Evolutionary conservation across 164 flowering plant genomes (phyloP), one percentile per base, ranked within the genome.

Genomic region (Litsea cubeba): DNA sequence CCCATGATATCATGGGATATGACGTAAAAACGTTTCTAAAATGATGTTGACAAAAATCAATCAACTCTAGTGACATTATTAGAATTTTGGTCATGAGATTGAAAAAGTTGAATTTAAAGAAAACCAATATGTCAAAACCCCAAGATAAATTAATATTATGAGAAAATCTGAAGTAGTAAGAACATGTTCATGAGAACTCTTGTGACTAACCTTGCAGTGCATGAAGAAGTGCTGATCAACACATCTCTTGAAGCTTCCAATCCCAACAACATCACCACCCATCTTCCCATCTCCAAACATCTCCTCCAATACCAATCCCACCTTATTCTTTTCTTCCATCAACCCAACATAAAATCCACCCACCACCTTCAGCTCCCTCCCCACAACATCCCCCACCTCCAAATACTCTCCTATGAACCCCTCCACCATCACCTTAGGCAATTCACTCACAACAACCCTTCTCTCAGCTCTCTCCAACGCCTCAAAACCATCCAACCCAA

Each of bases 391-490:
- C 26, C 86, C 89, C 51, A 88, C 76, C n/a, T 78, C 80, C 65
- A 91, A 23, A 65, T 86, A 87, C 35, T 88, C 91, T 73, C 54
- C 84, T 73, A 89, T 54, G 60, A 89, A 86, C 26, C 82, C 78
- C 62, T 89, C 95, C 70, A 88, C 84, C 95, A 91, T 89, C 6
- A 91, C 82, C 22, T 50, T 75, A 4, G 95, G 94, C 77, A 87
- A 46, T 18, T 75, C 79, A 74, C 79, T 90, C 10, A 87, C 80
- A 12, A 75, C 90, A 57, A 89, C 83, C 50, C 57, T 83, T 51
- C 64, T 81, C 71, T 76, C 71, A 65, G 65, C 65, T 18, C 76
- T 81, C 78, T 32, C 78, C 75, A 89, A 70, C 64, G 76, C 71
- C 73, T 87, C 85, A 72, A 79, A 88, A 3, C 84, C 84, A 69